These are phyloP conservation scores for barley (Hordeum vulgare) DNA, from an alignment of 176 grass and related monocot genomes.

Conservation along the genomic window DNA sequence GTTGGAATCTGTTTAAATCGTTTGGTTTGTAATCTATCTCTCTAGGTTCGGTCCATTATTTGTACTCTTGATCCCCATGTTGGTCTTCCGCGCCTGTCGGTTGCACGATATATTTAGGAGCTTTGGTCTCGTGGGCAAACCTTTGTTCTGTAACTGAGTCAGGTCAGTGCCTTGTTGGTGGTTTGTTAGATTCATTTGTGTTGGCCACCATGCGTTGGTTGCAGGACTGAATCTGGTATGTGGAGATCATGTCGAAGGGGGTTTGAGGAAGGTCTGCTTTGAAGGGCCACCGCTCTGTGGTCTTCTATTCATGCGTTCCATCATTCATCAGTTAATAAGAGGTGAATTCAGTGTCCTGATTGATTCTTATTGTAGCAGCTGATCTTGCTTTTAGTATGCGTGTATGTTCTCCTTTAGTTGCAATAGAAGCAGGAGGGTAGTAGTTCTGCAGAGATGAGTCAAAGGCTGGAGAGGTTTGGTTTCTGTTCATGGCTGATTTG, in stretches of 20 bases:
- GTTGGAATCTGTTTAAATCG: background rate
- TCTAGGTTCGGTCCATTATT: background rate
- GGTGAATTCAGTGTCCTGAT: background rate
- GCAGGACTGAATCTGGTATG: background rate
- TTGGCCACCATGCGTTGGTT: background rate
- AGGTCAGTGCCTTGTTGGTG: background rate
- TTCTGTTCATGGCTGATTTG: background rate
- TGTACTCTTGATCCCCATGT: background rate
- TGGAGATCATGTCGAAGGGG: background rate
- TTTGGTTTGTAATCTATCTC: background rate
- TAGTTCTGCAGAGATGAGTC: background rate
- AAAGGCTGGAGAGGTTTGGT: constrained; percentile 13
- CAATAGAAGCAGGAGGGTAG: background rate
- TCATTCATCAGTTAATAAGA: background rate
- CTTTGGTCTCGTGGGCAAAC: too few species aligned
- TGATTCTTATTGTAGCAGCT: background rate
- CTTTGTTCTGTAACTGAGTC: background rate
- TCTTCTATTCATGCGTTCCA: background rate
- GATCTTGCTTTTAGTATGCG: background rate
- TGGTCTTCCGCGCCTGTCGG: too few species aligned
- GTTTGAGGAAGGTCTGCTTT: constrained; percentile 15
- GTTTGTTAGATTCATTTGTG: background rate
- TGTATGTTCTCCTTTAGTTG: background rate
- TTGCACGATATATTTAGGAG: too few species aligned
- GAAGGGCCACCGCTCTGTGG: too few species aligned